phyloP scores from a whole-genome alignment of 257 asterid species.

The Nemophila menziesii region DNA sequence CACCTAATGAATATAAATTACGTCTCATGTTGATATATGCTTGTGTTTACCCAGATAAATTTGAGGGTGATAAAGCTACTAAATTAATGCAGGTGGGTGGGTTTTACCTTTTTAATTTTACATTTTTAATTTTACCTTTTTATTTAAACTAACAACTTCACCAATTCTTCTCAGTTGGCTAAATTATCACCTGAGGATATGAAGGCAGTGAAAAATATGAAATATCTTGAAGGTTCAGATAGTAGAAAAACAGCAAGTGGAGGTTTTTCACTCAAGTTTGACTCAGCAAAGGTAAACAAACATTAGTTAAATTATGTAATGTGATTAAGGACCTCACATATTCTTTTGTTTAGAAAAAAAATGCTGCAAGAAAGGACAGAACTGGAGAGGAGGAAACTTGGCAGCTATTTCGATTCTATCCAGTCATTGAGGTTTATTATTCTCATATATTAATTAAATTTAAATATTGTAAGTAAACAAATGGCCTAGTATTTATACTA shows the following conservation, averaged over 20 bases:
- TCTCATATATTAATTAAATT: background rate
- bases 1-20: conserved; percentile 49
- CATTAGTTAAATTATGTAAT: conserved; percentile 16
- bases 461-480: background rate
- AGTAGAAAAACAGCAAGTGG: conserved; percentile 52
- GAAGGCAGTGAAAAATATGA: conserved; percentile 84
- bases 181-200: conserved; percentile 74
- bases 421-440: conserved; percentile 67
- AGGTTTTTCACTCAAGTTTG: conserved; percentile 81
- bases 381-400: conserved; percentile 83
- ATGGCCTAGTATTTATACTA: too few relatives aligned
- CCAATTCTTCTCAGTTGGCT: conserved; percentile 50
- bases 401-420: conserved; percentile 84
- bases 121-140: background rate
- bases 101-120: background rate
- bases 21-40: conserved; percentile 88
- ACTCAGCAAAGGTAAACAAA: conserved; percentile 64
- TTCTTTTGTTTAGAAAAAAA: conserved; percentile 47
- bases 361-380: conserved; percentile 86
- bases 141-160: conserved; percentile 5
- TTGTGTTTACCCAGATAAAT: conserved; percentile 79
- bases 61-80: conserved; percentile 81
- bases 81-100: conserved; percentile 92
- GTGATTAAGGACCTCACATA: too few relatives aligned
- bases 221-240: conserved; percentile 50